Base-by-base conservation (phyloP, 352 stramenopile species). In the Phytophthora macrochlamydospora region DNA sequence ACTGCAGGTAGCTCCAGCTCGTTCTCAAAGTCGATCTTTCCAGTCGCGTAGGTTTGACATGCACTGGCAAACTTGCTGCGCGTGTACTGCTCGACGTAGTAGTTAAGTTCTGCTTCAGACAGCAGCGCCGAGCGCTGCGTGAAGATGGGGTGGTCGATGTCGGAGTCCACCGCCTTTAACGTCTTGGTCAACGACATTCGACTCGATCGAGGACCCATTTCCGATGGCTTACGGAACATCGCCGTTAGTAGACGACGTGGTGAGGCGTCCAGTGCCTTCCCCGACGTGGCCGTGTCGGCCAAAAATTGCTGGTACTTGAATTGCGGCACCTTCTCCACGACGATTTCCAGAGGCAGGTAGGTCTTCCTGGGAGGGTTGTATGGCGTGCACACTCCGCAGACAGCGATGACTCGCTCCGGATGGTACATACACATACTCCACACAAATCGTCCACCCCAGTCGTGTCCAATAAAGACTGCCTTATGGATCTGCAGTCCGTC, bases 371-470 rank as follows among this genome's bases (percentile, higher is more conserved):
- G 74, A 1, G 82, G 81, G 29, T 73, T 59, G 62, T 83, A 90
- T n/a, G 84, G 80, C 49, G 78, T 91, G 61, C 78, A 90, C 37
- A 92, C 64, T 31, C 64, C 65, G 11, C 64, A 79, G 4, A 87
- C 66, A 37, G 76, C 84, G 33, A 87, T 53, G 24, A 90, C 79
- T 2, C 84, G 78, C 35, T 83, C 63, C 3, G 78, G 80, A 48
- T 90, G 72, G 63, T 81, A 89, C 40, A 91, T 53, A 51, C 76
- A 76, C 57, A 84, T 81, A 44, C 72, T 62, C 74, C 76, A 92
- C 4, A 83, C 77, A 4, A 76, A 65, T 28, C 52, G 62, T 8
- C 78, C 83, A 5, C 83, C 83, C 83, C 83, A 92, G 65, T 92
- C 81, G 44, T 92, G 84, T 12, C 80, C 80, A n/a, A 86, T 65